Percentiles rank a stretch among this genome's conserved stretches.
phyloP scores from a whole-genome alignment of 164 flowering plant genomes.

The Liriodendron chinense region DNA sequence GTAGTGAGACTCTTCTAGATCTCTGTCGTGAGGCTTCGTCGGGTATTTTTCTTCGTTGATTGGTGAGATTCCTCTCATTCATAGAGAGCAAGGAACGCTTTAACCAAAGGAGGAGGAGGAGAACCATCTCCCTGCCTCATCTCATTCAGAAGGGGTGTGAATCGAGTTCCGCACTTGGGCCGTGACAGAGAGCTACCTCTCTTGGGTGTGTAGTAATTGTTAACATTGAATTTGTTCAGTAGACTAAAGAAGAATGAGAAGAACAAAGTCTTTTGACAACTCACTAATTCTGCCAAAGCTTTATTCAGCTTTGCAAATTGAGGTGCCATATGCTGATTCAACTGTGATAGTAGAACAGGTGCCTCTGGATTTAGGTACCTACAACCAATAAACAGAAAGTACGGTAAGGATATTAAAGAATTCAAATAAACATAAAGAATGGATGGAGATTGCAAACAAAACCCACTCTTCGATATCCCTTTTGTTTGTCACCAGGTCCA shows the following conservation, averaged over 20 bases:
- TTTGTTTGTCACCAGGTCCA: conserved; percentile 88
- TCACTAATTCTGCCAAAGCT: conserved; percentile 78
- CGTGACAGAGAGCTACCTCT: too few species aligned
- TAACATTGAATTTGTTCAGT: too few species aligned
- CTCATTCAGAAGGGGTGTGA: too few species aligned
- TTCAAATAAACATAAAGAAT: neutral
- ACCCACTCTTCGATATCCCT: conserved; percentile 70
- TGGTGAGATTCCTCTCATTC: too few species aligned
- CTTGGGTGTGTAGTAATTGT: too few species aligned
- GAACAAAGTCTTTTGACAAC: conserved; percentile 19
- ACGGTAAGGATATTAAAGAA: neutral
- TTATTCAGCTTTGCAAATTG: conserved; percentile 80
- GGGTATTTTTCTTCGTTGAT: too few species aligned
- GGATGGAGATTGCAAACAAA: conserved; percentile 7
- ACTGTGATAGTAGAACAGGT: conserved; percentile 56
- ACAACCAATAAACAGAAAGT: conserved; percentile 8
- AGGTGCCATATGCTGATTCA: conserved; percentile 89
- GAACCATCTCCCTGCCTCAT: too few species aligned
- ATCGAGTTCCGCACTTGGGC: too few species aligned
- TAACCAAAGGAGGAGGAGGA: too few species aligned
- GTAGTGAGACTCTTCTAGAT: too few species aligned
- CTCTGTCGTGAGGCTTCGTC: too few species aligned
- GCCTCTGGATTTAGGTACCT: conserved; percentile 87
- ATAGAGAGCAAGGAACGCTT: too few species aligned
- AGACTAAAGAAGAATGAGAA: neutral